These are phyloP conservation scores for Schoenoplectus triqueter DNA, from an alignment of 202 grass and related monocot species.

Conservation along the genomic window DNA sequence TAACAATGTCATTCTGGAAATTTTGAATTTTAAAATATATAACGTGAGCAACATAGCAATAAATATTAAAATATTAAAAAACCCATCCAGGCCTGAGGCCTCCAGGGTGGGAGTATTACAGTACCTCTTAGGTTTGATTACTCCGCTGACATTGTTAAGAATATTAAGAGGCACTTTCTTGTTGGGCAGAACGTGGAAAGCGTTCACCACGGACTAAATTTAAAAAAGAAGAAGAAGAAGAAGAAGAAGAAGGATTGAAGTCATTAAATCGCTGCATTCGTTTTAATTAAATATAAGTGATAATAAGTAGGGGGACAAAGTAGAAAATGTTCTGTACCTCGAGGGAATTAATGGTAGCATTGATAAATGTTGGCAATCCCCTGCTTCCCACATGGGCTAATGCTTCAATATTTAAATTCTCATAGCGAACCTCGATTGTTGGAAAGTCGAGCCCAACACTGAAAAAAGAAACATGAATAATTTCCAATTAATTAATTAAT, in stretches of 20 bases:
- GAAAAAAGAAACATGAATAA: neutral
- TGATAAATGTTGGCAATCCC: slow-evolving; percentile 67
- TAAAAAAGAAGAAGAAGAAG: neutral
- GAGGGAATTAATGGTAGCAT: slow-evolving; percentile 51
- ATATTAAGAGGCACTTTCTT: slow-evolving; percentile 59
- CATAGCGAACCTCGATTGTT: slow-evolving; percentile 68
- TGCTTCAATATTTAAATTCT: slow-evolving; percentile 64
- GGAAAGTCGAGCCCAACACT: slow-evolving; percentile 75
- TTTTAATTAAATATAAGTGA: neutral
- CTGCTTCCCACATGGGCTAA: slow-evolving; percentile 57
- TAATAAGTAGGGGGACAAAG: neutral
- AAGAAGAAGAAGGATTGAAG: slow-evolving; percentile 4
- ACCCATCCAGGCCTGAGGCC: too few species aligned
- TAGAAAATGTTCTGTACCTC: slow-evolving; percentile 46
- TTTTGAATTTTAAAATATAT: neutral
- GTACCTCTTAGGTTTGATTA: slow-evolving; percentile 68
- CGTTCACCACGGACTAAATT: slow-evolving; percentile 47
- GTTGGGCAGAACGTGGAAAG: slow-evolving; percentile 50
- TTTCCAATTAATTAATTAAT: neutral
- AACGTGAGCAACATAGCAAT: neutral
- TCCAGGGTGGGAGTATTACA: neutral
- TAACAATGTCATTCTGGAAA: slow-evolving; percentile 67
- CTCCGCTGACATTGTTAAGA: slow-evolving; percentile 62
- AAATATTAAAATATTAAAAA: neutral
- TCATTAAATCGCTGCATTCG: neutral